These are phyloP conservation scores for Populus tremula DNA, from an alignment of 345 rosid genomes.

Conservation along the genomic window DNA sequence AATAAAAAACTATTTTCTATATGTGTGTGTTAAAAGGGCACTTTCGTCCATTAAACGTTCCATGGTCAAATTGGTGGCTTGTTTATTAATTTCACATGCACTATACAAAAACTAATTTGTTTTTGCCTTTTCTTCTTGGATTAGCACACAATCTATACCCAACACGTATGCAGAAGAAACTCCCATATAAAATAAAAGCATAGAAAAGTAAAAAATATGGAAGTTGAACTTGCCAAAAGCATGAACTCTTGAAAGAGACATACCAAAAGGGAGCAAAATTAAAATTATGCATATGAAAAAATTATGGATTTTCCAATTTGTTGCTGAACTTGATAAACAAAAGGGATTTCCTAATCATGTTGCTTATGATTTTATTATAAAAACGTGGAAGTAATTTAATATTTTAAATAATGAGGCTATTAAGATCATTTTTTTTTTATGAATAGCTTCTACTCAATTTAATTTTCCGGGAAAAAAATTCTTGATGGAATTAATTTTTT, in stretches of 20 bases:
- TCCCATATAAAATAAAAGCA: background rate
- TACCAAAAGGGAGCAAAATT: background rate
- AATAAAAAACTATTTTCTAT: background rate
- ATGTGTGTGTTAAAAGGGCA: background rate
- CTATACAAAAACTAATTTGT: background rate
- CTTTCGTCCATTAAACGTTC: background rate
- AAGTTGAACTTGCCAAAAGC: background rate
- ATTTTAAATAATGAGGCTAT: no score
- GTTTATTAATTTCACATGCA: background rate
- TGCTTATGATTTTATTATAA: no score
- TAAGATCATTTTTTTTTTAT: no score
- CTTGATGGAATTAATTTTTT: background rate
- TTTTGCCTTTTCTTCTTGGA: background rate
- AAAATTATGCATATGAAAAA: no score
- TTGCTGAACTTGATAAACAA: background rate
- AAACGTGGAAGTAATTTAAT: no score
- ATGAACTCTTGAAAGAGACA: background rate
- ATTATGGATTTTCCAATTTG: background rate
- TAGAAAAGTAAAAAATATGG: background rate
- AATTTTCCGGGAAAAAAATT: no score
- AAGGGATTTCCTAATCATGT: no score
- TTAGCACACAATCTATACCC: background rate
- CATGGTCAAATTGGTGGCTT: background rate
- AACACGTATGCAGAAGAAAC: background rate
- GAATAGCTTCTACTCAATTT: no score